Evolutionary conservation across 768 basidiomycete genomes (phyloP).

Genomic region (Tulasnella sp.): DNA sequence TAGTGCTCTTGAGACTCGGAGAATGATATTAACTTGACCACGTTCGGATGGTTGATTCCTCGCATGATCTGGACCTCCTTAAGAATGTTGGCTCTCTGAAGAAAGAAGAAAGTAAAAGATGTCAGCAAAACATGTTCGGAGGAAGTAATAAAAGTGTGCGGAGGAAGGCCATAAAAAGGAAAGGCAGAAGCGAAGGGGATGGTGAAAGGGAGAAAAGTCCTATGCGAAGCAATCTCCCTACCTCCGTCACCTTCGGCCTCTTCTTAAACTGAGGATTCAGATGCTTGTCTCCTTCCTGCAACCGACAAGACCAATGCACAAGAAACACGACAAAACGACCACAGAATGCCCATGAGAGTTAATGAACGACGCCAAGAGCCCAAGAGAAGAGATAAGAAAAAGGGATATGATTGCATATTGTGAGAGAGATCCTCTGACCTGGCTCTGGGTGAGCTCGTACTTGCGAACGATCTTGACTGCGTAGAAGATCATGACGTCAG

Average conservation of each 20-base stretch:
- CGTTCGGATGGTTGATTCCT: conserved; percentile 78
- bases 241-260: conserved; percentile 97
- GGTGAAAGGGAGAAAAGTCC: conserved; percentile 9
- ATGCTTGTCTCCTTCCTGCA: conserved; percentile 82
- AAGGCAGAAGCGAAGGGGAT: background rate
- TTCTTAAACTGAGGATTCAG: conserved; percentile 91
- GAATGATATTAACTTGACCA: conserved; percentile 86
- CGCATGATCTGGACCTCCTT: conserved; percentile 99
- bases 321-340: conserved; percentile 11
- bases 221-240: conserved; percentile 31
- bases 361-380: conserved; percentile 16
- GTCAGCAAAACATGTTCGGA: conserved; percentile 17
- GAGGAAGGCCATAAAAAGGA: conserved; percentile 17
- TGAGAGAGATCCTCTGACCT: conserved; percentile 47
- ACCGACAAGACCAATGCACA: conserved; percentile 16
- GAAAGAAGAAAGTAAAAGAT: conserved; percentile 14
- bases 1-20: conserved; percentile 89
- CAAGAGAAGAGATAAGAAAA: conserved; percentile 7
- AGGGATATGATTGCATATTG: background rate
- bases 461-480: conserved; percentile 91
- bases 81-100: conserved; percentile 90
- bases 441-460: conserved; percentile 77
- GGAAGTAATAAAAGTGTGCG: conserved; percentile 15
- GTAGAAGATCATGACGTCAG: conserved; percentile 7
- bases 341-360: conserved; percentile 8